These are phyloP conservation scores for Tieghemostelium lacteum DNA, from an alignment of 78 protist species.

Conservation along the genomic window DNA sequence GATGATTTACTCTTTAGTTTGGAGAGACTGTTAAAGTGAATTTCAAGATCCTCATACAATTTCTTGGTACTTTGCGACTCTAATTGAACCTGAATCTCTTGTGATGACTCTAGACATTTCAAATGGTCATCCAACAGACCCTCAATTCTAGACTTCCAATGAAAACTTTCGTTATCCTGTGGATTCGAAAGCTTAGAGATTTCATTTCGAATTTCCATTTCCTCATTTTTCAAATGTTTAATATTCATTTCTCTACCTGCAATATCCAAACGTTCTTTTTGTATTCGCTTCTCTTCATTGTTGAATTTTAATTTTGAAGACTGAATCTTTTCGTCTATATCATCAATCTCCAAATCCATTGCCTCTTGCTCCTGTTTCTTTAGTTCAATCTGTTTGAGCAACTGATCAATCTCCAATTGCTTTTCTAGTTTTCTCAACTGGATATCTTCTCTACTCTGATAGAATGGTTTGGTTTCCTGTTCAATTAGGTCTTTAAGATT, in stretches of 20 bases:
- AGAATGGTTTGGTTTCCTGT: not conserved
- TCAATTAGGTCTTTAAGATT: not conserved
- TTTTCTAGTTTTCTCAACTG: not conserved
- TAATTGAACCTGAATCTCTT: not conserved
- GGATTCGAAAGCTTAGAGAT: conserved; percentile 10
- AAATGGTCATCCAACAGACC: not conserved
- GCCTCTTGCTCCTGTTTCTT: not conserved
- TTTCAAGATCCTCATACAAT: not conserved
- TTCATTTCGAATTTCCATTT: not conserved
- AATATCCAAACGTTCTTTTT: conserved; percentile 9
- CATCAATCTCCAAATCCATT: not conserved
- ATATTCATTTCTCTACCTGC: not conserved
- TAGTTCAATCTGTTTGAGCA: conserved; percentile 5
- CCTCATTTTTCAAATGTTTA: not conserved
- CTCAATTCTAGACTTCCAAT: not conserved
- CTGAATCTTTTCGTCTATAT: conserved; percentile 6
- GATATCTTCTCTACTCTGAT: not conserved
- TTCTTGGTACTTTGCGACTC: conserved; percentile 9
- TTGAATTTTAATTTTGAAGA: not conserved
- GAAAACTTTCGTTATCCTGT: conserved; percentile 33
- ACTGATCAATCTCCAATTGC: conserved; percentile 30
- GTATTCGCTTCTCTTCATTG: conserved; percentile 26
- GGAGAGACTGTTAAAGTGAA: not conserved
- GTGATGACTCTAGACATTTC: not conserved
- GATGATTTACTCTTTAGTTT: not conserved